phyloP scores from a whole-genome alignment of 192 early-diverging fungal genomes.

The Coemansia sp. region DNA sequence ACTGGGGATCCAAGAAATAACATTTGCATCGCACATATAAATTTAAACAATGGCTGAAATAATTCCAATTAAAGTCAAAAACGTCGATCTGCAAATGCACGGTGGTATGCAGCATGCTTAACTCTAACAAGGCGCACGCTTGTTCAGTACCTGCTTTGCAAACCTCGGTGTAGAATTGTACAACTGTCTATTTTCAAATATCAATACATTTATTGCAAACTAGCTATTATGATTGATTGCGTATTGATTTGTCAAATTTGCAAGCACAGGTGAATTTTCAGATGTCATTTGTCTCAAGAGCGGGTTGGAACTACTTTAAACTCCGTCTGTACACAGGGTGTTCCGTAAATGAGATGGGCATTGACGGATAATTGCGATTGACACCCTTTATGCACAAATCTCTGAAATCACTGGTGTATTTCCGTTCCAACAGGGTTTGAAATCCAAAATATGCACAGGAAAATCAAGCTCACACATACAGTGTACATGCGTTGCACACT shows the following conservation, averaged over 20 bases:
- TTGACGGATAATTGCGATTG: too few relatives aligned
- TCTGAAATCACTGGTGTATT: too few relatives aligned
- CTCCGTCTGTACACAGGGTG: not conserved
- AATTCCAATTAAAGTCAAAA: not conserved
- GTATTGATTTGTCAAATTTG: not conserved
- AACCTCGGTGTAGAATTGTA: not conserved
- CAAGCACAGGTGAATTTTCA: not conserved
- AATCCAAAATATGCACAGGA: too few relatives aligned
- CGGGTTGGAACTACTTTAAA: not conserved
- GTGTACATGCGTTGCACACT: not conserved
- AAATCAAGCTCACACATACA: too few relatives aligned
- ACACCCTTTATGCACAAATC: too few relatives aligned
- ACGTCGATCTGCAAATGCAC: not conserved
- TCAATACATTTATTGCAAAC: not conserved
- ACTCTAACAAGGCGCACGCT: not conserved
- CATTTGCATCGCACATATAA: not conserved
- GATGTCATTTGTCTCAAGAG: not conserved
- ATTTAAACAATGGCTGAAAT: not conserved
- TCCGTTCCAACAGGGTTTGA: too few relatives aligned
- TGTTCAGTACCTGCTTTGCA: not conserved
- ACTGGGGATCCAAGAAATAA: conserved; percentile 16
- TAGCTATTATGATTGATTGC: not conserved
- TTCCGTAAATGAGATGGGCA: too few relatives aligned
- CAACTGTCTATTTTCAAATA: not conserved
- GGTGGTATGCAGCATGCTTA: not conserved